phyloP scores from a whole-genome alignment of 208 protist genomes.

The Trypanosoma vivax region DNA sequence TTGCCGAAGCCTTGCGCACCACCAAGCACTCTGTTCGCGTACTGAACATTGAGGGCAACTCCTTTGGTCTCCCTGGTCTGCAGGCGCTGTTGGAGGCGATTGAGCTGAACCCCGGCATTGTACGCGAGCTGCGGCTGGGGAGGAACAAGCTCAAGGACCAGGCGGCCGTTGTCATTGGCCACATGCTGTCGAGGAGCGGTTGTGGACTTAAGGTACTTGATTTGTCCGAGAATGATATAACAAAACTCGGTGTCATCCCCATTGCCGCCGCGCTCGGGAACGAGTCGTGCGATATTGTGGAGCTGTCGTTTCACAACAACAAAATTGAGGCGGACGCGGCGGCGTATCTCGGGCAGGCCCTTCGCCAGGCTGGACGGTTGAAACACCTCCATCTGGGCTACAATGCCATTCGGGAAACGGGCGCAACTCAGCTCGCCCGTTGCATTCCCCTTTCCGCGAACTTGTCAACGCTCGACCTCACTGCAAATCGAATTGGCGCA shows the following conservation, averaged over 20 bases:
- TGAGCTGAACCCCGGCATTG: constrained; percentile 62
- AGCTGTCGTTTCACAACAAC: constrained; percentile 88
- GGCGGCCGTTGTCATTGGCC: constrained; percentile 69
- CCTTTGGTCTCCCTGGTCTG: constrained; percentile 71
- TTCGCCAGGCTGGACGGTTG: constrained; percentile 47
- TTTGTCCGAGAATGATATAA: constrained; percentile 82
- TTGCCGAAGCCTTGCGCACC: constrained; percentile 58
- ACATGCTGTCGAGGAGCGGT: constrained; percentile 54
- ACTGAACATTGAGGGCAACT: constrained; percentile 78
- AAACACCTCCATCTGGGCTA: constrained; percentile 88
- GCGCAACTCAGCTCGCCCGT: constrained; percentile 58
- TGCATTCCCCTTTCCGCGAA: constrained; percentile 36
- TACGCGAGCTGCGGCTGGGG: constrained; percentile 78
- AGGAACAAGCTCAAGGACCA: constrained; percentile 84
- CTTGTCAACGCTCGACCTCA: constrained; percentile 82
- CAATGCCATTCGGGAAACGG: constrained; percentile 76
- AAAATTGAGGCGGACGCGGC: constrained; percentile 77
- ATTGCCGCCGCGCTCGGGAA: constrained; percentile 57
- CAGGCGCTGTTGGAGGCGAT: constrained; percentile 75
- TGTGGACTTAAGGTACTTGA: constrained; percentile 85
- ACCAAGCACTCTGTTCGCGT: constrained; percentile 41
- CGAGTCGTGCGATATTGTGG: constrained; percentile 58
- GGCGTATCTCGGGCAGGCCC: constrained; percentile 42
- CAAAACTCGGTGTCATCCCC: constrained; percentile 75
- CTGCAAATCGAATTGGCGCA: constrained; percentile 75